Percentiles rank a stretch among this genome's conserved stretches.
These are phyloP conservation scores for Cerioporus squamosus DNA, from an alignment of 1,284 basidiomycete genomes.

Conservation along the genomic window DNA sequence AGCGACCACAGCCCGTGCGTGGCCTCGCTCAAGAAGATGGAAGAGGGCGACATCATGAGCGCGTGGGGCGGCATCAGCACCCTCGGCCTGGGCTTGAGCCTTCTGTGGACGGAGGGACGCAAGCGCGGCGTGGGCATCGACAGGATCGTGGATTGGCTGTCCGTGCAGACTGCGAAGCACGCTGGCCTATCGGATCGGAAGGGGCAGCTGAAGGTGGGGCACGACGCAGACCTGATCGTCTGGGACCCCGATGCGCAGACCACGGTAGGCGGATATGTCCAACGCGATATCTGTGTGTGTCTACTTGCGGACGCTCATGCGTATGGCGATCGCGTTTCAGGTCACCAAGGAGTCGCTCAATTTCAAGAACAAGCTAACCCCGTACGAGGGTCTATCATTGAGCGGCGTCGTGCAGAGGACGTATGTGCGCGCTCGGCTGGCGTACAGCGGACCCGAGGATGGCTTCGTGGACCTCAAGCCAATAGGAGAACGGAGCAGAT, in stretches of 20 bases:
- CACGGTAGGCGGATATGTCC: slow-evolving; percentile 47
- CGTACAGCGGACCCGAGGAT: slow-evolving; percentile 55
- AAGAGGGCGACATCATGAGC: slow-evolving; percentile 79
- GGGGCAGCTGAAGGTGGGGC: slow-evolving; percentile 73
- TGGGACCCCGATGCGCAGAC: slow-evolving; percentile 78
- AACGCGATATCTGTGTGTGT: neutral
- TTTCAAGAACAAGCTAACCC: slow-evolving; percentile 93
- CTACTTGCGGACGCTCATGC: neutral
- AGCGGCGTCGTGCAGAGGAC: slow-evolving; percentile 77
- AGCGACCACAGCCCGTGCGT: slow-evolving; percentile 95
- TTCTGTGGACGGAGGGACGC: slow-evolving; percentile 82
- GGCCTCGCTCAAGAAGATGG: slow-evolving; percentile 79
- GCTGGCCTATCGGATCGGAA: slow-evolving; percentile 73
- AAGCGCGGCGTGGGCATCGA: slow-evolving; percentile 63
- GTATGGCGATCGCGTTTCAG: slow-evolving; percentile 42
- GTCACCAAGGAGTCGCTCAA: slow-evolving; percentile 73
- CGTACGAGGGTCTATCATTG: slow-evolving; percentile 79
- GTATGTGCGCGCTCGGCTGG: slow-evolving; percentile 72
- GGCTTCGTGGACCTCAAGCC: slow-evolving; percentile 40
- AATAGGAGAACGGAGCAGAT: slow-evolving; percentile 33
- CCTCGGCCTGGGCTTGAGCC: slow-evolving; percentile 83
- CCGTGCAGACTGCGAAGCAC: slow-evolving; percentile 73
- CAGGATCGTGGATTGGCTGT: slow-evolving; percentile 77
- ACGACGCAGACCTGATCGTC: slow-evolving; percentile 84
- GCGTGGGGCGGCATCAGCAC: slow-evolving; percentile 95